These are phyloP conservation scores for Saturnispora zaruensis DNA, from an alignment of 805 yeast species.

Conservation along the genomic window DNA sequence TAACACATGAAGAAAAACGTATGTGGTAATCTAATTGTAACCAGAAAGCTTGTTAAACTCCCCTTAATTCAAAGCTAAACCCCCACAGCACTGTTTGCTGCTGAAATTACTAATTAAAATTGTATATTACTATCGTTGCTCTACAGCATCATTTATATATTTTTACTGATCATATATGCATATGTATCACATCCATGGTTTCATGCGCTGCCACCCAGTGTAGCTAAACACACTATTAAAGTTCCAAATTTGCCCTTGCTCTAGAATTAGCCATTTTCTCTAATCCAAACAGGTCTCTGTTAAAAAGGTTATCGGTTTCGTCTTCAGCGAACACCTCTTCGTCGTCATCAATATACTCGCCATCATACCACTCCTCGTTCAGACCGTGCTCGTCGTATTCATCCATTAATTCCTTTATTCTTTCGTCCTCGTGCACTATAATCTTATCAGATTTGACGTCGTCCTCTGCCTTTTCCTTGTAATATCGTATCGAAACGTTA, in stretches of 20 bases:
- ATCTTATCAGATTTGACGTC: background rate
- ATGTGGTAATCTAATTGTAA: too few relatives aligned
- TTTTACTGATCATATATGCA: background rate
- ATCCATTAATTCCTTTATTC: constrained; percentile 9
- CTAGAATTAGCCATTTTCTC: constrained; percentile 20
- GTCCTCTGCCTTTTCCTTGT: constrained; percentile 3
- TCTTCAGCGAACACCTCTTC: constrained; percentile 20
- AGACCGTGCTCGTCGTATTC: constrained; percentile 7
- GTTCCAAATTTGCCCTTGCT: constrained; percentile 39
- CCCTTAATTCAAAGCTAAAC: too few relatives aligned
- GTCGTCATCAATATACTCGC: constrained; percentile 5
- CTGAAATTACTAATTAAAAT: background rate
- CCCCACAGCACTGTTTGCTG: too few relatives aligned
- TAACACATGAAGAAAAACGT: too few relatives aligned
- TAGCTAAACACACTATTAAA: background rate
- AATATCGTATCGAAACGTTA: constrained; percentile 6
- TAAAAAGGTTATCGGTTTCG: constrained; percentile 33
- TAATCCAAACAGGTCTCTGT: constrained; percentile 29
- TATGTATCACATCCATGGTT: background rate
- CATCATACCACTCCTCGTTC: constrained; percentile 2
- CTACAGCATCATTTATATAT: background rate
- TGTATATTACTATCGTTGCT: background rate
- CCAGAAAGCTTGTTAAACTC: too few relatives aligned
- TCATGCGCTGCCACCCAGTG: background rate
- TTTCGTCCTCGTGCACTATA: background rate